Conservation (phyloP, 768 basidiomycete genomes). For the Cubamyces lactineus region DNA sequence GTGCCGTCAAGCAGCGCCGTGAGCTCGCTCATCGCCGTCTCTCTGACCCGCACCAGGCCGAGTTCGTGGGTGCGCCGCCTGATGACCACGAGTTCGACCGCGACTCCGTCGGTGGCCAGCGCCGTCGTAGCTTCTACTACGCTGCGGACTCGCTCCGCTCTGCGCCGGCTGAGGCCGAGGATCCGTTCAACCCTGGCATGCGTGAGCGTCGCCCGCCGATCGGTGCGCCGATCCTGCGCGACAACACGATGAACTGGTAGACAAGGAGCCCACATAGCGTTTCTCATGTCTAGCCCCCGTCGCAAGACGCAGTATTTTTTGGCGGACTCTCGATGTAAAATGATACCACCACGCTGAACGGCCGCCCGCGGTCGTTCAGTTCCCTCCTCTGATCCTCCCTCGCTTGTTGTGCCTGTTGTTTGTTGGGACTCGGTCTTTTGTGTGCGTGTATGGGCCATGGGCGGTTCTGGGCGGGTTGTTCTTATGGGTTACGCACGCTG, state of each 20-base stretch:
- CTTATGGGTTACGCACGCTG: neutral
- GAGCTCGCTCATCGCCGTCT: slow-evolving; percentile 75
- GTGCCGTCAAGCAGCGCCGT: slow-evolving; percentile 65
- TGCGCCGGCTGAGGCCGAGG: slow-evolving; percentile 36
- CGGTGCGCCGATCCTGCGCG: slow-evolving; percentile 73
- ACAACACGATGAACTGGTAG: slow-evolving; percentile 87
- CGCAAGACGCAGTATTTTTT: neutral
- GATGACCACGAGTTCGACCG: slow-evolving; percentile 78
- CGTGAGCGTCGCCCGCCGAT: slow-evolving; percentile 69
- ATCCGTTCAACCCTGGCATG: slow-evolving; percentile 44
- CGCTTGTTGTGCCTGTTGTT: slow-evolving; percentile 15
- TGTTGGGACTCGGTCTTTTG: slow-evolving; percentile 9
- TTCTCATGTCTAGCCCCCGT: no score
- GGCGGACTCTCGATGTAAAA: slow-evolving; percentile 12
- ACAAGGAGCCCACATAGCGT: neutral
- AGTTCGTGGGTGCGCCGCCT: slow-evolving; percentile 50
- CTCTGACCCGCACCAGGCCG: slow-evolving; percentile 49
- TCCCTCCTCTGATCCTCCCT: neutral
- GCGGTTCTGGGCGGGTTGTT: neutral
- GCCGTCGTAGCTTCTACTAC: slow-evolving; percentile 82
- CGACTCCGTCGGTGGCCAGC: slow-evolving; percentile 71
- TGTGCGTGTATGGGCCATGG: slow-evolving; percentile 13
- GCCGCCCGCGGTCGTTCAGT: neutral
- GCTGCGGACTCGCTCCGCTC: slow-evolving; percentile 78
- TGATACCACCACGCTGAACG: slow-evolving; percentile 11